phyloP scores from a whole-genome alignment of 306 rosid genomes.

The Citrullus mucosospermus region DNA sequence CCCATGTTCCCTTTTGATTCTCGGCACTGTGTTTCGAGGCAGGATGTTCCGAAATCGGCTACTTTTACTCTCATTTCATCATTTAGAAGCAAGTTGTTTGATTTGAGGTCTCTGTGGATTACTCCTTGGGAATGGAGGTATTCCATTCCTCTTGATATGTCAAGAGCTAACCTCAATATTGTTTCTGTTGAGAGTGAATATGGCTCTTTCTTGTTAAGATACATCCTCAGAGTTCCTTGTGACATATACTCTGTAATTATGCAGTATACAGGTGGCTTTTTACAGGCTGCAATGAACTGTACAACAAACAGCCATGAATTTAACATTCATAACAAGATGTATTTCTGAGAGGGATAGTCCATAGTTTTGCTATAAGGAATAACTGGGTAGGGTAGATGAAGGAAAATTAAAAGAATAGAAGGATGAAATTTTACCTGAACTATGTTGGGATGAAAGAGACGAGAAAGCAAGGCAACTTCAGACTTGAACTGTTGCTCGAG shows the following conservation, averaged over 20 bases:
- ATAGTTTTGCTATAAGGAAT: not conserved
- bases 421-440: conserved; percentile 50
- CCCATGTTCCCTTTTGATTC: conserved; percentile 98
- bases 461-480: conserved; percentile 86
- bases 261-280: conserved; percentile 93
- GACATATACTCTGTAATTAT: conserved; percentile 98
- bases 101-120: conserved; percentile 86
- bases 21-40: conserved; percentile 77
- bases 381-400: not conserved
- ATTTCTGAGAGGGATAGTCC: not conserved
- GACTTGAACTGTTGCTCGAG: conserved; percentile 87
- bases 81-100: conserved; percentile 85
- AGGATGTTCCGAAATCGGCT: conserved; percentile 92
- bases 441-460: conserved; percentile 87
- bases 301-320: not conserved
- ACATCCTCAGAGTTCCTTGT: conserved; percentile 97
- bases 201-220: conserved; percentile 94
- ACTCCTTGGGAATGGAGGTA: conserved; percentile 97
- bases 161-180: conserved; percentile 79
- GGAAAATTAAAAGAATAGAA: not conserved
- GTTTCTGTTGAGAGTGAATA: conserved; percentile 89
- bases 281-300: conserved; percentile 96
- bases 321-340: not conserved
- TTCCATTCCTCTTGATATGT: conserved; percentile 95
- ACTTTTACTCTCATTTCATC: conserved; percentile 98